These are phyloP conservation scores for Monilinia fructigena DNA, from an alignment of 2,329 filamentous ascomycete species.

Conservation along the genomic window DNA sequence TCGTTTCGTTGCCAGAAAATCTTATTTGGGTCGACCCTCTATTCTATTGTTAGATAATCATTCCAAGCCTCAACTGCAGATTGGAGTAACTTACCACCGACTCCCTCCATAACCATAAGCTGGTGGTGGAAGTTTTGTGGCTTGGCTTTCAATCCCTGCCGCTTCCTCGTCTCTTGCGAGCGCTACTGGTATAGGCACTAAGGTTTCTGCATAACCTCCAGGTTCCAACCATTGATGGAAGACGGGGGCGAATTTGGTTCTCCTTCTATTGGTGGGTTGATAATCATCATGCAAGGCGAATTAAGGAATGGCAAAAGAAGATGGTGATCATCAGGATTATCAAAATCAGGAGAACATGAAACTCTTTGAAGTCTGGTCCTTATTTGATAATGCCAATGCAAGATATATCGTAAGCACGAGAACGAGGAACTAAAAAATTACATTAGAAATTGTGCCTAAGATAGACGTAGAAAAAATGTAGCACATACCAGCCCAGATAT, in stretches of 20 bases:
- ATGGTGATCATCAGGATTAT: conserved; percentile 71
- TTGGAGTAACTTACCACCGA: conserved; percentile 65
- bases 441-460: conserved; percentile 19
- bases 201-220: conserved; percentile 67
- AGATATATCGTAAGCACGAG: conserved; percentile 50
- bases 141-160: conserved; percentile 54
- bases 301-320: conserved; percentile 76
- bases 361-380: conserved; percentile 64
- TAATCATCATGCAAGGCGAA: conserved; percentile 69
- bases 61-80: neutral
- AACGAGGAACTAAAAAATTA: conserved; percentile 32
- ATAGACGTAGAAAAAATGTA: neutral
- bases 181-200: conserved; percentile 72
- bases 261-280: conserved; percentile 43
- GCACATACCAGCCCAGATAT: conserved; percentile 55
- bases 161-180: conserved; percentile 73
- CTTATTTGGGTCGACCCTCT: conserved; percentile 76
- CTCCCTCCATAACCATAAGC: conserved; percentile 81
- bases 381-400: conserved; percentile 65
- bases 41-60: conserved; percentile 25
- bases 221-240: conserved; percentile 52
- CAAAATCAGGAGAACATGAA: conserved; percentile 78
- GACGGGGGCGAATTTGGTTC: conserved; percentile 38
- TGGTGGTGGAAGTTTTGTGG: conserved; percentile 65
- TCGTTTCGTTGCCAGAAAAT: conserved; percentile 72